Evolutionary conservation across 768 basidiomycete genomes (phyloP), one percentile per base, ranked within the genome.

Genomic region (Strobilomyces dryophilus): DNA sequence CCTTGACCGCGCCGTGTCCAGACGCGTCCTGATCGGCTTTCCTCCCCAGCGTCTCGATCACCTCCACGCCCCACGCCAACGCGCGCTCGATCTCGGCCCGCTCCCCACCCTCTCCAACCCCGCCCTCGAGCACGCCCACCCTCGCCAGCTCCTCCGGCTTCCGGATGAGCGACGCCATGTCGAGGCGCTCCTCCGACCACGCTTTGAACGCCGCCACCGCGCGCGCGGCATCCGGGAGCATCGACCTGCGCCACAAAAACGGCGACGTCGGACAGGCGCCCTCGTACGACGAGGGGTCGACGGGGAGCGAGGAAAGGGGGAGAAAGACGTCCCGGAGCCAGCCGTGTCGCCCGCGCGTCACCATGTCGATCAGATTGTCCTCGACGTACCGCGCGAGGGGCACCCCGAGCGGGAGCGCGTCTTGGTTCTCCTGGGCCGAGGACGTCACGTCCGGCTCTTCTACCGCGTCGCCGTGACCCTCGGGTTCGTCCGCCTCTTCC

Each of bases 21-120:
- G 14, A 3, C 0, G 4, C 18, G 1, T 32, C 17, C 14, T 27
- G 47, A 52, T 45, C 43, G 49, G n/a, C n/a, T n/a, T n/a, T n/a
- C n/a, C n/a, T n/a, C n/a, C 51, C 46, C 18, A 85, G 60, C 55
- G 73, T 66, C 41, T 73, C 68, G 40, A 90, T 79, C 35, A 77
- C 71, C 21, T 73, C 73, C 3, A 78, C 84, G 45, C 82, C 79
- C 64, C 81, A 79, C 12, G 77, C 74, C 59, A 91, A 67, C 47
- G 85, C 85, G 0, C 54, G 51, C 5, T 49, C 63, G 4, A 66
- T 59, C 27, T 57, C 59, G 2, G 35, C 44, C 26, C 76, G 74
- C 21, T 75, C 76, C 15, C 52, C 60, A 1, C 52, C 44, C 36
- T 51, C 56, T 3, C 24, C 32, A 0, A 34, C 20, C 5, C 46